phyloP scores from a whole-genome alignment of 2,329 filamentous ascomycete species.

The Lizonia empirigonia region DNA sequence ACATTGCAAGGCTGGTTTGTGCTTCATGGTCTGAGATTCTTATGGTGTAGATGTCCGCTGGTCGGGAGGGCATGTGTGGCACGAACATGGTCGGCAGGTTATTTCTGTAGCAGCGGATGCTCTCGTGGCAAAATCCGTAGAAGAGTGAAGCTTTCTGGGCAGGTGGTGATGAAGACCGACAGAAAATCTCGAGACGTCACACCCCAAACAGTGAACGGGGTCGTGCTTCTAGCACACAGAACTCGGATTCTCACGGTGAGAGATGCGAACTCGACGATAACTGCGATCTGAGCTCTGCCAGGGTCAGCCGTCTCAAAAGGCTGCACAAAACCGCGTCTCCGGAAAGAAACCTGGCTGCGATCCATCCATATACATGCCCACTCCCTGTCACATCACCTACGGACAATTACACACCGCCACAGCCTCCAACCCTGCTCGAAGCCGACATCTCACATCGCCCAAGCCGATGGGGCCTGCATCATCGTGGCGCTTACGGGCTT shows the following conservation, averaged over 20 bases:
- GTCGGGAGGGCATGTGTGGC: slow-evolving; percentile 9
- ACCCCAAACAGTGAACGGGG: no score
- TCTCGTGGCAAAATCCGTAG: no score
- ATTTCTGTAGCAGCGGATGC: not conserved
- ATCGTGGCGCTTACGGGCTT: slow-evolving; percentile 2
- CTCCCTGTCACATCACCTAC: not conserved
- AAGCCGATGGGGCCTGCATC: not conserved
- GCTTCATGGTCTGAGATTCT: slow-evolving; percentile 13
- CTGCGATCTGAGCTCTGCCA: not conserved
- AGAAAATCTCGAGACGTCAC: no score
- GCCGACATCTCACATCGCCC: not conserved
- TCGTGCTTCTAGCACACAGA: no score
- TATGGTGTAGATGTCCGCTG: slow-evolving; percentile 22
- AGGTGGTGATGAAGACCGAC: no score
- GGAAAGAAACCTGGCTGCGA: not conserved
- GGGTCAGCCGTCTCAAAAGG: slow-evolving; percentile 1
- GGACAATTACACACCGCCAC: not conserved
- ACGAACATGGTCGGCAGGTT: slow-evolving; percentile 3
- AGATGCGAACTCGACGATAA: not conserved
- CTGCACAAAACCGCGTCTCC: no score
- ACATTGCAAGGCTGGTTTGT: slow-evolving; percentile 9
- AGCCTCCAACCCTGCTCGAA: not conserved
- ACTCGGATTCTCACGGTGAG: no score
- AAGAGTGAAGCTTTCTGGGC: no score
- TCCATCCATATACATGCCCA: not conserved